Percentiles rank a stretch among this genome's conserved stretches.
Evolutionary conservation across 768 basidiomycete species (phyloP).

Genomic region (Tephrocybe sp.): DNA sequence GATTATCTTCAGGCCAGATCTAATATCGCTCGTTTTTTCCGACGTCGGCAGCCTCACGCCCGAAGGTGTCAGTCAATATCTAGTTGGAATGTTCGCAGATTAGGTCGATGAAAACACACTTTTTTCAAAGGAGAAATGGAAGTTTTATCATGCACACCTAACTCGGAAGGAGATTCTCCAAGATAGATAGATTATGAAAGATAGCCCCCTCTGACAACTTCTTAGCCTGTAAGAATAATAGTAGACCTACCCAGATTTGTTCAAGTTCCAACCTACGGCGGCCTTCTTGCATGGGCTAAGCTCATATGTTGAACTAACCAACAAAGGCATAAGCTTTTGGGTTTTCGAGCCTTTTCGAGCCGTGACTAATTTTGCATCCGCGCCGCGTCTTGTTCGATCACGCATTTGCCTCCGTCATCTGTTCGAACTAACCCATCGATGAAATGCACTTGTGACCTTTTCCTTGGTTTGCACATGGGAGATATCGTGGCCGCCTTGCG

Average conservation of each 20-base stretch:
- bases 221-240: not conserved
- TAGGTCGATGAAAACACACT: conserved; percentile 23
- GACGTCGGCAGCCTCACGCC: conserved; percentile 93
- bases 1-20: conserved; percentile 62
- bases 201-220: not conserved
- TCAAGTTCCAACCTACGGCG: no score
- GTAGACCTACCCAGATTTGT: no score
- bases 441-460: not conserved
- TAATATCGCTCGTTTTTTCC: conserved; percentile 91
- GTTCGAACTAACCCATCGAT: conserved; percentile 6
- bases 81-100: conserved; percentile 92
- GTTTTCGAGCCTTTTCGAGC: not conserved
- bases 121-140: conserved; percentile 2
- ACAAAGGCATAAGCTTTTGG: conserved; percentile 1
- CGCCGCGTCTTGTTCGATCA: conserved; percentile 6
- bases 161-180: no score
- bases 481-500: not conserved
- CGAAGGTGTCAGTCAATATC: conserved; percentile 90
- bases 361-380: conserved; percentile 11
- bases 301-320: not conserved
- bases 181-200: no score
- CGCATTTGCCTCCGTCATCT: conserved; percentile 7
- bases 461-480: not conserved
- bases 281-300: no score
- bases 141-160: conserved; percentile 8